Evolutionary conservation across 2,329 filamentous ascomycete species (phyloP).

Genomic region (Claviceps maximensis): DNA sequence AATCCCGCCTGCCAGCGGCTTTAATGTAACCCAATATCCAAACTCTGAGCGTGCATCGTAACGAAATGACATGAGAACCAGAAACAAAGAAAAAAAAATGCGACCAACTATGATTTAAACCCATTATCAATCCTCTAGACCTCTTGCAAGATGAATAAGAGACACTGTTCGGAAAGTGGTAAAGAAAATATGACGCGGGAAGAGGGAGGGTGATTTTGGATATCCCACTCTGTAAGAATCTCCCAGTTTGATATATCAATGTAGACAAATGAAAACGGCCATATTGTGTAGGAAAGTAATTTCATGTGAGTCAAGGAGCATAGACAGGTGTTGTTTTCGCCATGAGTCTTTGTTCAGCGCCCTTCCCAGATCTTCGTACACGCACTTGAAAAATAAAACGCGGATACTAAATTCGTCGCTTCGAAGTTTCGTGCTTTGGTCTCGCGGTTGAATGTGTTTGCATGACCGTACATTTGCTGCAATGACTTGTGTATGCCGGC

Average conservation of each 20-base stretch:
- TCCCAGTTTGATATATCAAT: background rate
- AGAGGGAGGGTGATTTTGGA: background rate
- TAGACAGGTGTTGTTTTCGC: background rate
- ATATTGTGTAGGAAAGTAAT: background rate
- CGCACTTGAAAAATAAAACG: background rate
- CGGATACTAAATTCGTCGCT: background rate
- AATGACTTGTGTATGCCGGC: background rate
- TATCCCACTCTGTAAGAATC: too few species aligned
- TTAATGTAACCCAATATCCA: conserved; percentile 1
- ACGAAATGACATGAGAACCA: background rate
- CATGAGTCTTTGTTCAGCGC: background rate
- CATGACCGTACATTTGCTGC: background rate
- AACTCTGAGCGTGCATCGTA: background rate
- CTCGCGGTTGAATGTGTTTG: background rate
- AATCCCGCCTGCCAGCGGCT: background rate
- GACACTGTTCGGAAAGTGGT: background rate
- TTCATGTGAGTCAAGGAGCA: background rate
- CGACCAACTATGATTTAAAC: background rate
- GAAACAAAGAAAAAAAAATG: background rate
- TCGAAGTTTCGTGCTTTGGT: background rate
- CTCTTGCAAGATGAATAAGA: background rate
- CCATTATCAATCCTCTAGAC: background rate
- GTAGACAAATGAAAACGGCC: background rate
- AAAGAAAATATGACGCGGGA: background rate
- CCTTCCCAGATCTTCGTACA: background rate